Evolutionary conservation across 345 rosid species (phyloP), one percentile per base, ranked within the genome.

Genomic region (Trapa bicornis): DNA sequence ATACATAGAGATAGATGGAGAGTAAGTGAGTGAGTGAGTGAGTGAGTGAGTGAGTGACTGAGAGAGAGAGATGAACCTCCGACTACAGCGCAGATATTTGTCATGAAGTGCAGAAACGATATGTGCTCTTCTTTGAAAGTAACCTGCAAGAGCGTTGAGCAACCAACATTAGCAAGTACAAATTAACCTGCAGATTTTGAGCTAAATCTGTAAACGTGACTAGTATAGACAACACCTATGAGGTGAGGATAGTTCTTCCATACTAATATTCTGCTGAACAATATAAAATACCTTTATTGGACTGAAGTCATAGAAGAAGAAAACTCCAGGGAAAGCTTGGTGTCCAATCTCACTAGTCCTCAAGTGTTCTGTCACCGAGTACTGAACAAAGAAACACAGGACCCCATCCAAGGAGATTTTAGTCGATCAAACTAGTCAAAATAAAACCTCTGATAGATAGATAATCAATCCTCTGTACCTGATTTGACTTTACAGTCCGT

Each of bases 301-400:
- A 61, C 95, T 89, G 41, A 92, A 87, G 70, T 89, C 98, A 73
- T 89, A 89, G 76, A 85, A 81, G 88, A 92, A 86, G 86, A 87
- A 92, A 67, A 92, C 91, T 67, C 96, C 98, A 32, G 93, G 85
- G 37, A 80, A 76, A 5, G 73, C 68, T 66, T 80, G 81, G 36
- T 74, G 80, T 70, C 81, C 81, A 65, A 84, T 61, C 64, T 83
- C 87, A 37, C 79, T 61, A 43, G 72, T 79, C 80, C 82, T 87
- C 71, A 82, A 89, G 76, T 89, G 96, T 75, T 92, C 91, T 0
- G 93, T 89, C 65, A 92, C 96, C 35, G 98, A 92, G 76, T 83
- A 92, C 96, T 89, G 80, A 41, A 67, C 39, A 71, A 48, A 65
- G 42, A 69, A 50, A 71, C 73, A 35, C 12, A 1, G 5, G 7